phyloP scores from a whole-genome alignment of 2,329 filamentous ascomycete species.

The Colletotrichum coccodes region DNA sequence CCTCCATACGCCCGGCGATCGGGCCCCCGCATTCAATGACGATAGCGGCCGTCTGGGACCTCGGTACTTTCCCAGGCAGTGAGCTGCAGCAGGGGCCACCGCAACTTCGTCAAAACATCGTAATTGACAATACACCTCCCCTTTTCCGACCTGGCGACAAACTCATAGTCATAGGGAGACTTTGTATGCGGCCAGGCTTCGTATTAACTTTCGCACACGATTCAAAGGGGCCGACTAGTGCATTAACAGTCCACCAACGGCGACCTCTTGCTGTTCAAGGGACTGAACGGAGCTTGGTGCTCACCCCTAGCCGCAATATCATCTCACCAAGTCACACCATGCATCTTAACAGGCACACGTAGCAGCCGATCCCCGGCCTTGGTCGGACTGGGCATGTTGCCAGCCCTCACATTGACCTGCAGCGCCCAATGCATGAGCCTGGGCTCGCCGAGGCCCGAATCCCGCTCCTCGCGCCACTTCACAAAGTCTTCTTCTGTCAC shows the following conservation, averaged over 20 bases:
- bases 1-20: slow-evolving; percentile 20
- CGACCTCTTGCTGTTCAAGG: not conserved
- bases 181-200: no score
- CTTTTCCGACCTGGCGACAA: not conserved
- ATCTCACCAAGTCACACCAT: slow-evolving; percentile 62
- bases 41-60: slow-evolving; percentile 21
- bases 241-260: not conserved
- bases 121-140: not conserved
- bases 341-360: slow-evolving; percentile 47
- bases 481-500: slow-evolving; percentile 56
- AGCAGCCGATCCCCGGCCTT: slow-evolving; percentile 44
- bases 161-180: no score
- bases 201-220: no score
- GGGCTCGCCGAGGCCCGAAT: slow-evolving; percentile 54
- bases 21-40: slow-evolving; percentile 25
- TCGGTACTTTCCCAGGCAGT: slow-evolving; percentile 15
- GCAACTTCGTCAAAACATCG: not conserved
- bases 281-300: not conserved
- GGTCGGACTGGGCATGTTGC: slow-evolving; percentile 49
- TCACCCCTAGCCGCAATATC: not conserved
- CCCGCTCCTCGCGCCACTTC: slow-evolving; percentile 52
- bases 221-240: not conserved
- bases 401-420: slow-evolving; percentile 63
- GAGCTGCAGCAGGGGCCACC: not conserved
- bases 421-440: slow-evolving; percentile 60